These are phyloP conservation scores for Parachaetomium inaequale DNA, from an alignment of 495 filamentous ascomycete genomes.

Conservation along the genomic window DNA sequence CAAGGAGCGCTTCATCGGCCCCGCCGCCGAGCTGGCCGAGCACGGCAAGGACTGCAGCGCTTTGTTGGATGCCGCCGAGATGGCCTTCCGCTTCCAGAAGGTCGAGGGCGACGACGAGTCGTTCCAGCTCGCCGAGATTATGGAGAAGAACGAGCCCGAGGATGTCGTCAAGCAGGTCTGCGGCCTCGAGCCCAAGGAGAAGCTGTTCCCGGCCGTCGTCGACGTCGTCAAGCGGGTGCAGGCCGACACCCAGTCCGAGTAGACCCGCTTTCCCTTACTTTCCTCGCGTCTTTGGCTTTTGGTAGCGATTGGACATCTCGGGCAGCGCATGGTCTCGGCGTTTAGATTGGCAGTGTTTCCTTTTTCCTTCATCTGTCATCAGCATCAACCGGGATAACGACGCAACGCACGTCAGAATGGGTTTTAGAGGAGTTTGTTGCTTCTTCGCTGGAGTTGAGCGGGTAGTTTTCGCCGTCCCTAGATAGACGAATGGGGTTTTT, in stretches of 20 bases:
- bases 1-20: conserved; percentile 93
- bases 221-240: conserved; percentile 78
- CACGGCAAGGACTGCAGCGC: conserved; percentile 63
- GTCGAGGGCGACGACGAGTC: conserved; percentile 86
- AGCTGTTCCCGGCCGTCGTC: conserved; percentile 66
- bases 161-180: conserved; percentile 69
- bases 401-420: conserved; percentile 7
- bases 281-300: conserved; percentile 6
- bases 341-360: background rate
- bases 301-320: conserved; percentile 8
- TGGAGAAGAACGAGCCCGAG: conserved; percentile 63
- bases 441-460: background rate
- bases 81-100: conserved; percentile 89
- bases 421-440: background rate
- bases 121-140: conserved; percentile 72
- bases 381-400: conserved; percentile 9
- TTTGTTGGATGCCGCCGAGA: conserved; percentile 73
- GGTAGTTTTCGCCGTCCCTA: background rate
- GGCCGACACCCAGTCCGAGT: conserved; percentile 45
- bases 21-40: conserved; percentile 80
- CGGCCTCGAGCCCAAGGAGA: conserved; percentile 66
- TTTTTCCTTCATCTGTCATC: background rate
- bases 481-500: background rate
- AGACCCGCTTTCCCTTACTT: background rate
- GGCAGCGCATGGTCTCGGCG: conserved; percentile 15